Evolutionary conservation across 1,284 basidiomycete species (phyloP).

Genomic region (Baeospora myosura): DNA sequence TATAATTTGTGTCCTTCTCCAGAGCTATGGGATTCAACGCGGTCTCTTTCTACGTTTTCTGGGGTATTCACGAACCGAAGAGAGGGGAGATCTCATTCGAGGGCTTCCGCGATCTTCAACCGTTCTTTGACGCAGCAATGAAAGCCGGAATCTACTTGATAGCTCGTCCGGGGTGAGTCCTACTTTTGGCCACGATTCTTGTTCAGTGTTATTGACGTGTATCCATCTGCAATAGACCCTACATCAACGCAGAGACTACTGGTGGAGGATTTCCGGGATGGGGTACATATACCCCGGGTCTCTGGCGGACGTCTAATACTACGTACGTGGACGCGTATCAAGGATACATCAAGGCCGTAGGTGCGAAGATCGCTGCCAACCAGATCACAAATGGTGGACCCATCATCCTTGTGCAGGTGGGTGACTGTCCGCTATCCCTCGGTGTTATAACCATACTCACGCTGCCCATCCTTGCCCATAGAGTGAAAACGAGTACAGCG

Average conservation of each 20-base stretch:
- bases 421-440: constrained; percentile 4
- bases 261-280: constrained; percentile 46
- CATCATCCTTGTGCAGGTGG: constrained; percentile 46
- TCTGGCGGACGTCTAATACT: constrained; percentile 39
- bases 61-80: constrained; percentile 38
- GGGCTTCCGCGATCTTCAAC: constrained; percentile 38
- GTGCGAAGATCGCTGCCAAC: constrained; percentile 35
- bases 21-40: constrained; percentile 36
- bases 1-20: not conserved
- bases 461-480: constrained; percentile 13
- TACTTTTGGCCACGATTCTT: not conserved
- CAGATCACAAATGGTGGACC: constrained; percentile 46
- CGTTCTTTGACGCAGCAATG: constrained; percentile 40
- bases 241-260: constrained; percentile 50
- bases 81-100: constrained; percentile 38
- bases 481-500: constrained; percentile 47
- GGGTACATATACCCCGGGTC: constrained; percentile 36
- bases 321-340: constrained; percentile 38
- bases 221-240: constrained; percentile 25
- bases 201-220: not conserved
- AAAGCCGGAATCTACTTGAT: constrained; percentile 39
- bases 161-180: constrained; percentile 34
- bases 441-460: not conserved
- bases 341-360: constrained; percentile 32
- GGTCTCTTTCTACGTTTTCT: constrained; percentile 40